Evolutionary conservation across 805 yeast species (phyloP), one percentile per base, ranked within the genome.

Genomic region (Candida jianshihensis): DNA sequence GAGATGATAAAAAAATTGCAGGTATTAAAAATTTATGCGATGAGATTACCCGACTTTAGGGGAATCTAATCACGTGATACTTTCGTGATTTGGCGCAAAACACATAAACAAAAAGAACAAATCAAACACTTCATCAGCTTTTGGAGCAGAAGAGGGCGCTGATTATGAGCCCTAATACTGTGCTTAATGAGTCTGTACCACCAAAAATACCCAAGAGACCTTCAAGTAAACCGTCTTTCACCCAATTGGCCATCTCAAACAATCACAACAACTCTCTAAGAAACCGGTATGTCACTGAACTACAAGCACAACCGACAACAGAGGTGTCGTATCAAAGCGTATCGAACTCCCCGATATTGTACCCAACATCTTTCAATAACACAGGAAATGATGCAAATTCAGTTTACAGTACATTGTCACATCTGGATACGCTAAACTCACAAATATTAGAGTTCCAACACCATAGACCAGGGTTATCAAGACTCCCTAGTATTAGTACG

Each of bases 231-330:
- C 53, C 47, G 5, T 51, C 56, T 2, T 18, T 50, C 14, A 16
- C 31, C 3, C 31, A 29, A 19, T 19, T 29, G 13, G 19, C 31
- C 16, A 19, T 29, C 15, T 13, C 19, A 16, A 29, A 29, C 17
- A 11, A 9, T 41, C 52, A 27, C 48, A 47, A 24, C 38, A 6
- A 7, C 4, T 35, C 12, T 10, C 11, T 17, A 11, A 29, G 24
- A 13, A 29, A 16, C 16, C n/a, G n/a, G n/a, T 19, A 19, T 6
- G 30, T 52, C 9, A 40, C 53, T 4, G 51, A 44, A 11, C 21
- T 53, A 11, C 54, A 50, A 31, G 53, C 60, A 16, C 59, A 48
- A 24, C 51, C 63, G 3, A 60, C 66, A 1, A 61, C 64, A 1
- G 63, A 54, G 19, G 43, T 60, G 4, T 53, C 61, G 2, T 35